A percentile compares a stretch with the other conserved stretches of the same genome.
Conservation (phyloP, 2,329 filamentous ascomycete genomes). For the Fusarium penzigii region DNA sequence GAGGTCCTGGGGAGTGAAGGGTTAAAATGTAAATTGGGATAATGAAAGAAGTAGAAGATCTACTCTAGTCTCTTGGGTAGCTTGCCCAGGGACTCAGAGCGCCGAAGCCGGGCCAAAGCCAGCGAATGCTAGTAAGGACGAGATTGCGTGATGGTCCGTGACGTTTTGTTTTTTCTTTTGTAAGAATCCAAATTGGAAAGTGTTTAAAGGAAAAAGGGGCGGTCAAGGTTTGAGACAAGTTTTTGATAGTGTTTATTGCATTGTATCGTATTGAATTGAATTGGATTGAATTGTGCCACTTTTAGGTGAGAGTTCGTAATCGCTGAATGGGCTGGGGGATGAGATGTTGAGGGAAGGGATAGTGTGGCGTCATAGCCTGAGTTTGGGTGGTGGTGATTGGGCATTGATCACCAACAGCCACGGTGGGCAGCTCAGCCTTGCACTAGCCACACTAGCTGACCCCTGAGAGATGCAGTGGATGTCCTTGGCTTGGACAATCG, state of each 20-base stretch:
- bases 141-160: constrained; percentile 19
- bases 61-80: constrained; percentile 1
- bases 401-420: too few relatives aligned
- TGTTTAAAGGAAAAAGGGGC: not conserved
- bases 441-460: too few relatives aligned
- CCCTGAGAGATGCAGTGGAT: too few relatives aligned
- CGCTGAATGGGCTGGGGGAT: not conserved
- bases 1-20: too few relatives aligned
- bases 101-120: constrained; percentile 18
- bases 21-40: too few relatives aligned
- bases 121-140: constrained; percentile 25
- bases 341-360: constrained; percentile 2
- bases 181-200: not conserved
- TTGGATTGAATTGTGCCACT: constrained; percentile 23
- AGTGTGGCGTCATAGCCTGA: constrained; percentile 4
- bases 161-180: not conserved
- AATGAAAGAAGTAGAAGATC: too few relatives aligned
- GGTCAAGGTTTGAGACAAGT: constrained; percentile 1
- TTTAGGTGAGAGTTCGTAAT: constrained; percentile 14
- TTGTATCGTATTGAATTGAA: too few relatives aligned
- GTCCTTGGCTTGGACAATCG: too few relatives aligned
- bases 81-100: not conserved
- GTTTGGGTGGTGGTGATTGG: not conserved
- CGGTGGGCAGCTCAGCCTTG: too few relatives aligned
- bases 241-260: too few relatives aligned